Evolutionary conservation across 192 early-diverging fungal genomes (phyloP).

Genomic region (Backusella macrospora): DNA sequence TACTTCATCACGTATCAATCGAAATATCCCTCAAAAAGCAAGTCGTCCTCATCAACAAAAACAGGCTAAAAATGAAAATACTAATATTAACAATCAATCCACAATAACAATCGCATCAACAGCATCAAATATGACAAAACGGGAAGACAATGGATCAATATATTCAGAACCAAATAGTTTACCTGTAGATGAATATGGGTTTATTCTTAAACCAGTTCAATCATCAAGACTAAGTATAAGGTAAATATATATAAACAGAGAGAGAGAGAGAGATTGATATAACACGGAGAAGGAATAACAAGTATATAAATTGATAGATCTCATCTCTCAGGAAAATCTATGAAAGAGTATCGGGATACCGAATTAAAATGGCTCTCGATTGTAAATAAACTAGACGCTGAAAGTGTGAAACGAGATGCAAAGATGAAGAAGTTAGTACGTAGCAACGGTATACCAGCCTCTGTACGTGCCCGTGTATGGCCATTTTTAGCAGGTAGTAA

Average conservation of each 20-base stretch:
- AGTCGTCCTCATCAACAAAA: not conserved
- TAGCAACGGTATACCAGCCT: slow-evolving; percentile 65
- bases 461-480: slow-evolving; percentile 77
- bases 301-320: slow-evolving; percentile 1
- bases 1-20: not conserved
- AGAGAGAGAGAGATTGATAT: not conserved
- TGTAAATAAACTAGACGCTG: slow-evolving; percentile 39
- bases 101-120: too few species aligned
- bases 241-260: not conserved
- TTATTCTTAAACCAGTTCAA: slow-evolving; percentile 10
- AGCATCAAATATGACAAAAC: too few species aligned
- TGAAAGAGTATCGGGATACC: slow-evolving; percentile 45
- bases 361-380: slow-evolving; percentile 50
- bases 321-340: slow-evolving; percentile 25
- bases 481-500: slow-evolving; percentile 59
- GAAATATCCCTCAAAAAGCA: slow-evolving; percentile 7
- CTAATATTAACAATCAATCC: too few species aligned
- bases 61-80: not conserved
- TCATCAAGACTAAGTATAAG: slow-evolving; percentile 2
- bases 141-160: not conserved
- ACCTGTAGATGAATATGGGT: slow-evolving; percentile 38
- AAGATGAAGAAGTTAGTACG: slow-evolving; percentile 75
- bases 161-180: not conserved
- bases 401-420: slow-evolving; percentile 42
- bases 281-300: not conserved